Percentiles rank a stretch among this genome's conserved stretches.
phyloP scores from a whole-genome alignment of 768 basidiomycete genomes.

The Psilocybe sp. region DNA sequence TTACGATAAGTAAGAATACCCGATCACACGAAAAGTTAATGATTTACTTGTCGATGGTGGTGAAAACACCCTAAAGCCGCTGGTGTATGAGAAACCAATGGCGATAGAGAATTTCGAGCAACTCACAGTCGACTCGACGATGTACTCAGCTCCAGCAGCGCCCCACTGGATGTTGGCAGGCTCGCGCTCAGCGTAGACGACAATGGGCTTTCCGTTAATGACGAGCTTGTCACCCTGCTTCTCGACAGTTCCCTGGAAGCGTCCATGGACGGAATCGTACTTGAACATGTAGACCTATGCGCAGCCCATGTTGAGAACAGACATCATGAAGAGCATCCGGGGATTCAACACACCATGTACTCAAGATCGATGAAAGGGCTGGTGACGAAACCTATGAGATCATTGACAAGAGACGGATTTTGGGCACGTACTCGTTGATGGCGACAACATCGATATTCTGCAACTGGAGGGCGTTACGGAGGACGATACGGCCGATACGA shows the following conservation, averaged over 20 bases:
- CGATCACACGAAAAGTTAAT: constrained; percentile 2
- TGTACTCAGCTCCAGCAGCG: constrained; percentile 79
- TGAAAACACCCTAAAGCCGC: constrained; percentile 85
- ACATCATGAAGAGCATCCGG: too few species aligned
- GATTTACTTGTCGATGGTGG: constrained; percentile 81
- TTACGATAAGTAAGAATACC: constrained; percentile 7
- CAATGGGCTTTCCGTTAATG: constrained; percentile 77
- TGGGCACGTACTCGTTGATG: constrained; percentile 81
- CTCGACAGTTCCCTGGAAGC: constrained; percentile 84
- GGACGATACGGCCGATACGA: constrained; percentile 99
- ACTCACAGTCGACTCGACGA: constrained; percentile 92
- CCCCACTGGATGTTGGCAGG: constrained; percentile 86
- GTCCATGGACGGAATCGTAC: constrained; percentile 90
- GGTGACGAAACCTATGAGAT: constrained; percentile 2
- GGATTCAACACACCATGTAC: constrained; percentile 75
- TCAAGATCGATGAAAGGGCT: constrained; percentile 97
- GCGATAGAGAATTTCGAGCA: constrained; percentile 7
- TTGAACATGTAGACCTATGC: constrained; percentile 96
- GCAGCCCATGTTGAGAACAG: background rate
- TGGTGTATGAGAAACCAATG: constrained; percentile 15
- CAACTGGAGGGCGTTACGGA: constrained; percentile 86
- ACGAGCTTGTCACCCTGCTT: constrained; percentile 86
- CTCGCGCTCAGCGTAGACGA: constrained; percentile 83
- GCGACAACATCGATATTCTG: constrained; percentile 83
- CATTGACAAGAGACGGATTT: background rate